Base-by-base conservation (phyloP, 768 basidiomycete species). In the Hydnomerulius pinastri region DNA sequence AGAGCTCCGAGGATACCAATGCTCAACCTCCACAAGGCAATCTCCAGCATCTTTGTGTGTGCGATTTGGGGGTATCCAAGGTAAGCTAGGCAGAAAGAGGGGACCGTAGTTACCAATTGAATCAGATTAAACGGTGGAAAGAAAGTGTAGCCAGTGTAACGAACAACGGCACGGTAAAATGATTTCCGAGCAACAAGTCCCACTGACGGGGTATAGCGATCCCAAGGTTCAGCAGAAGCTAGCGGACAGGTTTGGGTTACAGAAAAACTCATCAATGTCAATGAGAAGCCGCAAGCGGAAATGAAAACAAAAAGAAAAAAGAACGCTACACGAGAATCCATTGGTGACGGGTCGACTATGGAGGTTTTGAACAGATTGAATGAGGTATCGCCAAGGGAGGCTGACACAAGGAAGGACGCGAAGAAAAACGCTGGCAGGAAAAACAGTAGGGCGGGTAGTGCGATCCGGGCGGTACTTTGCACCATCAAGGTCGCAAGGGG, bases 51-150 rank as follows among this genome's bases (percentile, higher is more conserved):
- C 2, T 59, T 27, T 18, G 58, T 33, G 5, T 48, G 25, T 1
- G 21, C 53, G 4, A 35, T 40, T 12, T 54, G 46, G 23, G 51
- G 62, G 23, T 56, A 45, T 18, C 68, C 65, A 7, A 62, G 54
- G 13, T 59, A 10, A 18, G 40, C 33, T 12, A 61, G 44, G n/a
- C 38, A 20, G 15, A 43, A 32, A 11, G 23, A 36, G 20, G 43
- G 47, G 6, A 46, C 28, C 17, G 24, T 37, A 13, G 53, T 39
- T 18, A 46, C 10, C 18, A 55, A 17, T 42, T 32, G 66, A 4
- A 80, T 27, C 40, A 83, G 47, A 62, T 79, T 83, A 61, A 83
- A 71, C 0, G 81, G 82, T 5, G 78, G 69, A 3, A 79, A 80
- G 53, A 80, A 84, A 40, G 58, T 61, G 48, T 75, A 73, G 3